These are phyloP conservation scores for Termitomyces sp. DNA, from an alignment of 768 basidiomycete genomes.

Conservation along the genomic window DNA sequence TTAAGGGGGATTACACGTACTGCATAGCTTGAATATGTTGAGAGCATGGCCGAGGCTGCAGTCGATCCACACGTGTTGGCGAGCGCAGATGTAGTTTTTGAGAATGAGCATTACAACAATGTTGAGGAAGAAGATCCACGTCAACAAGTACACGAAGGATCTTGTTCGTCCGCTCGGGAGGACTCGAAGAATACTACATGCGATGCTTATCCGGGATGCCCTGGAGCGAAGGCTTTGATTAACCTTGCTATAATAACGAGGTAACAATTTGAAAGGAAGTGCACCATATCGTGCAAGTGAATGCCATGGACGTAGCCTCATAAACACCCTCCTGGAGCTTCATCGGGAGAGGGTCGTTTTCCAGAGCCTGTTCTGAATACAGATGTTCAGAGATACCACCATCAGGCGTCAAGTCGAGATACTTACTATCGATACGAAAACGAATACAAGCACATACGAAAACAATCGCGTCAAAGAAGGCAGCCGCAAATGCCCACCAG, in stretches of 20 bases:
- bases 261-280: neutral
- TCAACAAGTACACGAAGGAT: neutral
- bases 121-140: slow-evolving; percentile 5
- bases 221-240: slow-evolving; percentile 4
- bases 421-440: slow-evolving; percentile 5
- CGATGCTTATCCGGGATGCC: slow-evolving; percentile 18
- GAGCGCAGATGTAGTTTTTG: slow-evolving; percentile 11
- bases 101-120: slow-evolving; percentile 8
- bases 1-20: slow-evolving; percentile 2
- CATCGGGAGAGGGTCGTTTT: neutral
- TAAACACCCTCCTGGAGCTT: neutral
- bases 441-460: slow-evolving; percentile 7
- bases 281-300: slow-evolving; percentile 16
- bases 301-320: slow-evolving; percentile 5
- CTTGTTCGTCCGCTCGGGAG: slow-evolving; percentile 8
- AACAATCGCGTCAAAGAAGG: slow-evolving; percentile 6
- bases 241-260: neutral
- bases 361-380: neutral
- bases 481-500: slow-evolving; percentile 9
- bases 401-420: neutral
- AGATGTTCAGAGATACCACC: neutral
- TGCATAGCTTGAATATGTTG: slow-evolving; percentile 9
- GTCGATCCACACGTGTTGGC: slow-evolving; percentile 6
- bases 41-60: slow-evolving; percentile 8
- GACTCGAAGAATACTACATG: slow-evolving; percentile 16